Evolutionary conservation across 495 filamentous ascomycete genomes (phyloP).

Genomic region (Aspergillus panamensis): DNA sequence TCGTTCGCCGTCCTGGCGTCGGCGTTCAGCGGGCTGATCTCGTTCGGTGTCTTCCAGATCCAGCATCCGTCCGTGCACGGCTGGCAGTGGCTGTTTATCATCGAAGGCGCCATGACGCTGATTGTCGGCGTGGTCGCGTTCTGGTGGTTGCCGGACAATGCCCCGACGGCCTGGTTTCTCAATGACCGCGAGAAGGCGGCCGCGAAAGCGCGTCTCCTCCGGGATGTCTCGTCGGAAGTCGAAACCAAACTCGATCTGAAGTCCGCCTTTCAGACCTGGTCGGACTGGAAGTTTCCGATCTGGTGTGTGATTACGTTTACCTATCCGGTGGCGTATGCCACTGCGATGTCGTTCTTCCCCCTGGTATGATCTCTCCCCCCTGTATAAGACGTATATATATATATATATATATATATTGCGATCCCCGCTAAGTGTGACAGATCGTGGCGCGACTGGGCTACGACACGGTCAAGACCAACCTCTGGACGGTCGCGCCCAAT

Average conservation of each 20-base stretch:
- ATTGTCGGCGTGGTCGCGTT: slow-evolving; percentile 57
- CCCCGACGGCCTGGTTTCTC: slow-evolving; percentile 58
- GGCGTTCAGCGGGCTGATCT: slow-evolving; percentile 62
- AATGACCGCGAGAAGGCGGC: slow-evolving; percentile 49
- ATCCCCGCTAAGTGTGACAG: slow-evolving; percentile 10
- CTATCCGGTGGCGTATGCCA: slow-evolving; percentile 36
- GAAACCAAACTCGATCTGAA: slow-evolving; percentile 27
- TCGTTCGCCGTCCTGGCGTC: slow-evolving; percentile 64
- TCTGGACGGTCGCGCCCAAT: slow-evolving; percentile 70
- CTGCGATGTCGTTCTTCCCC: slow-evolving; percentile 35
- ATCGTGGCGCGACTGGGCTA: slow-evolving; percentile 59
- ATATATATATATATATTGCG: too few relatives aligned
- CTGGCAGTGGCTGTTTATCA: slow-evolving; percentile 73
- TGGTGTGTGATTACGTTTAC: slow-evolving; percentile 35
- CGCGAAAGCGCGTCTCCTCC: slow-evolving; percentile 25
- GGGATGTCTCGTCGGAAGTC: slow-evolving; percentile 31
- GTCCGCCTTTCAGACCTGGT: slow-evolving; percentile 29
- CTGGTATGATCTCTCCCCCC: slow-evolving; percentile 19
- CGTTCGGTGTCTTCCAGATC: slow-evolving; percentile 70
- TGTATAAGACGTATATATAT: too few relatives aligned
- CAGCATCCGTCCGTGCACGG: slow-evolving; percentile 43
- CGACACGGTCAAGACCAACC: slow-evolving; percentile 60
- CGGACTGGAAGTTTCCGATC: slow-evolving; percentile 34
- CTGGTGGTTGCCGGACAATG: slow-evolving; percentile 59
- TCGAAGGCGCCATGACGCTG: slow-evolving; percentile 63